Percentiles rank a stretch among this genome's conserved stretches.
These are phyloP conservation scores for Chaetomium sp. DNA, from an alignment of 2,329 filamentous ascomycete genomes.

Conservation along the genomic window DNA sequence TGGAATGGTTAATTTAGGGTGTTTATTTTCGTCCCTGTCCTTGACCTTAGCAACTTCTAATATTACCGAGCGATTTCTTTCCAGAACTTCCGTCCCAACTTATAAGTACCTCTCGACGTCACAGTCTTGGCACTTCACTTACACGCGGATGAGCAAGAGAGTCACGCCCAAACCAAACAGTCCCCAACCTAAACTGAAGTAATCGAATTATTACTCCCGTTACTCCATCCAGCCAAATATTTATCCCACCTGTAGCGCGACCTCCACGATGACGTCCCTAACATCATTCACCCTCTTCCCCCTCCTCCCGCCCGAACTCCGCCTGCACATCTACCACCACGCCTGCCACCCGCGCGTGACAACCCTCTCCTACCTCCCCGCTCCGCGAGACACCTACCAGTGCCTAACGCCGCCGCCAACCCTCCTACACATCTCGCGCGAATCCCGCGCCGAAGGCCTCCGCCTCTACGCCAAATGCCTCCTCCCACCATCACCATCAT, in stretches of 20 bases:
- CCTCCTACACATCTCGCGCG: slow-evolving; percentile 46
- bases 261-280: slow-evolving; percentile 11
- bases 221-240: background rate
- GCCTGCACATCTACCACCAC: slow-evolving; percentile 46
- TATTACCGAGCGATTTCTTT: background rate
- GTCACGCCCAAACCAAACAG: background rate
- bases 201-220: background rate
- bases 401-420: slow-evolving; percentile 40
- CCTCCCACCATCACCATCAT: slow-evolving; percentile 40
- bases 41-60: background rate
- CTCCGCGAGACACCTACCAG: slow-evolving; percentile 38
- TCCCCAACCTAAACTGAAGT: background rate
- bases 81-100: too few species aligned
- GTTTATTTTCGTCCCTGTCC: background rate
- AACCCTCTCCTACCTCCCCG: slow-evolving; percentile 44
- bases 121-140: slow-evolving; percentile 4
- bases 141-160: background rate
- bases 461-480: slow-evolving; percentile 43
- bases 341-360: slow-evolving; percentile 44
- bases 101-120: too few species aligned
- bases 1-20: background rate
- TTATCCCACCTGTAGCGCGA: background rate
- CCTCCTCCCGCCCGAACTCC: slow-evolving; percentile 44
- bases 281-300: slow-evolving; percentile 41
- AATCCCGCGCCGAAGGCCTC: slow-evolving; percentile 48